These are phyloP conservation scores for Thecaphora thlaspeos DNA, from an alignment of 1,284 basidiomycete species.

Conservation along the genomic window DNA sequence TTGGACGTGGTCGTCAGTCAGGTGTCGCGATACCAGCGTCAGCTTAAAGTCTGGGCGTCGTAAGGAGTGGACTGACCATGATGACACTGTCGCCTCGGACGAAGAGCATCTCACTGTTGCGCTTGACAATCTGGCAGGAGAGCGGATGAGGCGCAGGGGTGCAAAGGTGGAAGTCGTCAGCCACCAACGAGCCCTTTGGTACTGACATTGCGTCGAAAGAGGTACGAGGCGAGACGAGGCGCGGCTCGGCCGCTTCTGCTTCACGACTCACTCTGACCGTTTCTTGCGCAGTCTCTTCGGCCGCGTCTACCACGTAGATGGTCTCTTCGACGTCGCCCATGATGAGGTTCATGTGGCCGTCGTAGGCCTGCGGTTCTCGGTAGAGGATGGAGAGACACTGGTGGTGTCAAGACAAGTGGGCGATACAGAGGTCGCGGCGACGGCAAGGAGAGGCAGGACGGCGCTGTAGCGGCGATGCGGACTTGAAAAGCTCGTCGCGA, in stretches of 20 bases:
- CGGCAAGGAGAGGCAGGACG: not conserved
- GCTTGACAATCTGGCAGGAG: slow-evolving; percentile 74
- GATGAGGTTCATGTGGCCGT: slow-evolving; percentile 99
- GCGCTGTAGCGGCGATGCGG: too few species aligned
- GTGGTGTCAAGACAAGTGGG: too few species aligned
- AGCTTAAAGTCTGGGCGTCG: too few species aligned
- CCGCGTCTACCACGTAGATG: slow-evolving; percentile 54
- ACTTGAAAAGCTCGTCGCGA: too few species aligned
- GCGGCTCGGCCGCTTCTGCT: too few species aligned
- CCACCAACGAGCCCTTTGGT: too few species aligned
- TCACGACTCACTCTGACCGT: slow-evolving; percentile 61
- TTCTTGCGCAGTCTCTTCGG: slow-evolving; percentile 60
- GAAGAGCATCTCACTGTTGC: slow-evolving; percentile 97
- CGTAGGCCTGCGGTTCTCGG: slow-evolving; percentile 75
- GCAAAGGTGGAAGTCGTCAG: not conserved
- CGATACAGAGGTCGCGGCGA: not conserved
- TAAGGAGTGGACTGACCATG: slow-evolving; percentile 55
- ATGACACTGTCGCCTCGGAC: slow-evolving; percentile 72
- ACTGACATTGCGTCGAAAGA: too few species aligned
- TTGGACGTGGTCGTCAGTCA: too few species aligned
- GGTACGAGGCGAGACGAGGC: not conserved
- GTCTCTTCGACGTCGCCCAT: slow-evolving; percentile 90
- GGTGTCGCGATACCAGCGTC: too few species aligned
- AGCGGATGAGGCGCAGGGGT: not conserved
- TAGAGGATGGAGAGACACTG: not conserved